Evolutionary conservation across 2,329 filamentous ascomycete species (phyloP), one percentile per base, ranked within the genome.

Genomic region (Neoarthrinium moseri): DNA sequence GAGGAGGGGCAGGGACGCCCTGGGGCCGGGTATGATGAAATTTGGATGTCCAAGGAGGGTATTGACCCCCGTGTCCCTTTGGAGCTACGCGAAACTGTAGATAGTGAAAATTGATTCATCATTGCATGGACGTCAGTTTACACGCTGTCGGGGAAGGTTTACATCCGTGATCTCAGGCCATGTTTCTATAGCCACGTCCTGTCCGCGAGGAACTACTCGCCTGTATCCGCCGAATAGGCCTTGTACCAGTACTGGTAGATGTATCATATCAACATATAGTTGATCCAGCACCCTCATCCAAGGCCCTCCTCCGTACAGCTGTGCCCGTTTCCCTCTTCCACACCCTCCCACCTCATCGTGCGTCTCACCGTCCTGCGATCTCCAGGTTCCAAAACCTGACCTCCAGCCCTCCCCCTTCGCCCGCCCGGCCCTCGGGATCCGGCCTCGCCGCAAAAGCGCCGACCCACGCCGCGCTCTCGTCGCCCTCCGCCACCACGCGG

Each of bases 51-150:
- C 26, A 22, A 8, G 27, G 15, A 22, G 29, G 39, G 24, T 17
- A 40, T 24, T n/a, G n/a, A n/a, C n/a, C 23, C 11, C 37, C 30
- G 20, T 12, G 22, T 17, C 17, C 21, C 15, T 22, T 33, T 12
- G 39, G 17, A 18, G 18, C n/a, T 33, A 23, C 17, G 21, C 18
- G 26, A 32, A 22, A 24, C 38, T 32, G 18, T 43, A 43, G 17
- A 18, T 43, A 43, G 39, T 21, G 29, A 40, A 40, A n/a, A n/a
- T n/a, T n/a, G n/a, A 29, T 29, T 29, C 37, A 40, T 23, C 37
- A 24, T 40, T 13, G 37, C 18, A 26, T 18, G 15, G 27, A 17
- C 7, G 17, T 35, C 11, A 18, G 12, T 17, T 35, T 20, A 8
- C 22, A 12, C 15, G n/a, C n/a, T n/a, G n/a, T n/a, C n/a, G n/a